Conservation (phyloP, 768 basidiomycete genomes). For the Auricularia auricula-judae region DNA sequence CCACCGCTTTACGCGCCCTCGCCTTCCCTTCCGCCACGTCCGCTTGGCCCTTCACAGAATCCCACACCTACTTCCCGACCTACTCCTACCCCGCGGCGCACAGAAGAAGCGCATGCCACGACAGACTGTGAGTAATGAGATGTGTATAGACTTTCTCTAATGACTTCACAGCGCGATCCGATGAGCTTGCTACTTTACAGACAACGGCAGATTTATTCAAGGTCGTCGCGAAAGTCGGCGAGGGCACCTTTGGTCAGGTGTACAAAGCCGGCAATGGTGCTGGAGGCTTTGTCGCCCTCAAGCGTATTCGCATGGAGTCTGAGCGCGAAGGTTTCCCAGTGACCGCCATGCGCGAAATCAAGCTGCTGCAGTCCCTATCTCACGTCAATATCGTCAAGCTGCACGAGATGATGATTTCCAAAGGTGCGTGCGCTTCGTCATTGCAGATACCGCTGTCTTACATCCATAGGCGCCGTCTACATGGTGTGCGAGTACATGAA, state of each 20-base stretch:
- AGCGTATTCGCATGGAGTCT: conserved; percentile 94
- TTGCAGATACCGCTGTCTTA: neutral
- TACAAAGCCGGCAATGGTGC: conserved; percentile 87
- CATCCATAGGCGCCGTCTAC: conserved; percentile 70
- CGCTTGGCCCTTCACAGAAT: neutral
- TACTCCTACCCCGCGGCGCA: neutral
- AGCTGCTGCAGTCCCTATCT: conserved; percentile 81
- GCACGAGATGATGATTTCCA: conserved; percentile 98
- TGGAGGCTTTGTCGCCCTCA: conserved; percentile 76
- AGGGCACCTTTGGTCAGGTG: conserved; percentile 97
- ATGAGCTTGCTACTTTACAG: neutral
- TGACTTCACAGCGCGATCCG: neutral
- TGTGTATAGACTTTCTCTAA: no score
- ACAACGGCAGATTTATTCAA: conserved; percentile 53
- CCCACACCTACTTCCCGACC: neutral
- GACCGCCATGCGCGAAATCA: conserved; percentile 98
- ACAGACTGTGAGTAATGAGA: neutral
- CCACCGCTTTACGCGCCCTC: neutral
- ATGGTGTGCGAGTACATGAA: conserved; percentile 99
- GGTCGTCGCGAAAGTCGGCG: conserved; percentile 88
- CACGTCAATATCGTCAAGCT: conserved; percentile 85
- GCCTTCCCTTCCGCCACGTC: conserved; percentile 11
- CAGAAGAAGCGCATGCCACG: neutral
- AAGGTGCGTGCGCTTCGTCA: conserved; percentile 41
- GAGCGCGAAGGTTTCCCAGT: conserved; percentile 98